Percentiles rank a stretch among this genome's conserved stretches.
These are phyloP conservation scores for Leishmania braziliensis DNA, from an alignment of 208 protist species.

Conservation along the genomic window DNA sequence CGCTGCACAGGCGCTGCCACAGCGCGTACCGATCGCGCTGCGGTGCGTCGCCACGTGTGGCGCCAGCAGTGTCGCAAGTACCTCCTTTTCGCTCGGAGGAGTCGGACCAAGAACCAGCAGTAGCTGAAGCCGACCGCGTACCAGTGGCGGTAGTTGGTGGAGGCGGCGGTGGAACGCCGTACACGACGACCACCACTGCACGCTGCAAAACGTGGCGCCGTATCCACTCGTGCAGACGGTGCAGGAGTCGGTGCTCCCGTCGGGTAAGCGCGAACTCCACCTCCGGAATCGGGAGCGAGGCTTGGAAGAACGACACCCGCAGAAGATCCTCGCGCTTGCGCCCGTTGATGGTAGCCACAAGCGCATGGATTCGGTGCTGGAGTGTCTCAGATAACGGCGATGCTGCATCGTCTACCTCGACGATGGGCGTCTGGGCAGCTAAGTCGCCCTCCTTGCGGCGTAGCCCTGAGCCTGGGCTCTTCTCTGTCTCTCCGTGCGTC, in stretches of 20 bases:
- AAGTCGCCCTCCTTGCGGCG: not conserved
- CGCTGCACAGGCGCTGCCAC: slow-evolving; percentile 20
- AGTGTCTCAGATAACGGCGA: slow-evolving; percentile 27
- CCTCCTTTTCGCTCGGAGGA: not conserved
- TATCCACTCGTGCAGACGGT: slow-evolving; percentile 57
- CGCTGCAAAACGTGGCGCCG: slow-evolving; percentile 41
- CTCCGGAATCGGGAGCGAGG: slow-evolving; percentile 60
- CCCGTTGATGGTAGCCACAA: slow-evolving; percentile 62
- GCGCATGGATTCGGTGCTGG: slow-evolving; percentile 35
- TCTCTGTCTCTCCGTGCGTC: not conserved
- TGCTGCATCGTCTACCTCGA: not conserved
- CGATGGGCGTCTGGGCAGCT: not conserved
- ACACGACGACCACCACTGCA: slow-evolving; percentile 62
- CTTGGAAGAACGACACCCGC: slow-evolving; percentile 65
- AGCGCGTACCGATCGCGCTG: not conserved
- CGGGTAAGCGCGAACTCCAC: slow-evolving; percentile 69
- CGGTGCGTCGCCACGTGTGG: not conserved
- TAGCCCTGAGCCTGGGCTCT: not conserved
- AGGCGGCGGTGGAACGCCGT: slow-evolving; percentile 29
- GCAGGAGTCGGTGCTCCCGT: slow-evolving; percentile 44
- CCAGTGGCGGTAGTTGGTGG: not conserved
- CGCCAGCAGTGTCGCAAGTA: not conserved
- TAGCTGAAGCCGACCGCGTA: not conserved
- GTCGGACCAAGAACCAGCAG: not conserved
- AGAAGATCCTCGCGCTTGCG: slow-evolving; percentile 47